phyloP scores from a whole-genome alignment of 73 alveolate species.

The Halteria grandinella region DNA sequence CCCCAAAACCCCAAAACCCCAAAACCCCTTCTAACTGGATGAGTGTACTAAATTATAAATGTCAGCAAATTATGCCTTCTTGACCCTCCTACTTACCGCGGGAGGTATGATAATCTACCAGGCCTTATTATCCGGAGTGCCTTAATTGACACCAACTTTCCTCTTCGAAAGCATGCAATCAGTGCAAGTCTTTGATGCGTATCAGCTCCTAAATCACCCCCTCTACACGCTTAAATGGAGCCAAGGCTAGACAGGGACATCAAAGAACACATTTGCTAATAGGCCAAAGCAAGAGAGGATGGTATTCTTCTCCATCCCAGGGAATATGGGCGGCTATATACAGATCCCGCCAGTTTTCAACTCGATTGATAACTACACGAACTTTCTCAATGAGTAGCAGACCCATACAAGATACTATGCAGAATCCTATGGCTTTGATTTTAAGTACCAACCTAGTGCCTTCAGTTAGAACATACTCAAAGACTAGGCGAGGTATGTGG shows the following conservation, averaged over 20 bases:
- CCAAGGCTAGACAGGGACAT: not conserved
- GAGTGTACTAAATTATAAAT: no score
- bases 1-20: no score
- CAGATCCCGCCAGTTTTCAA: slow-evolving; percentile 31
- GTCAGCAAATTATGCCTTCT: no score
- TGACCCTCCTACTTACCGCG: no score
- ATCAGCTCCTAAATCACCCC: not conserved
- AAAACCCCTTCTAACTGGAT: no score
- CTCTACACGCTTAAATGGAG: slow-evolving; percentile 11
- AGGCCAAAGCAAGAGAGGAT: not conserved
- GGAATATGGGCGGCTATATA: slow-evolving; percentile 28
- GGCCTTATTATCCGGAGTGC: slow-evolving; percentile 8
- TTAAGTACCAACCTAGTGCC: slow-evolving; percentile 41
- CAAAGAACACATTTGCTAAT: not conserved
- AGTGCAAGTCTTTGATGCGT: not conserved
- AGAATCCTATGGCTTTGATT: slow-evolving; percentile 33
- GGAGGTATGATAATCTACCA: no score
- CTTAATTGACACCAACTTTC: not conserved
- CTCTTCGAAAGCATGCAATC: not conserved
- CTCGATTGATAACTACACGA: slow-evolving; percentile 31
- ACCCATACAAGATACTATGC: not conserved
- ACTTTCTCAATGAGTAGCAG: not conserved
- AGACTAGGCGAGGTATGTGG: slow-evolving; percentile 34
- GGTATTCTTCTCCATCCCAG: slow-evolving; percentile 23
- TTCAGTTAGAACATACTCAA: not conserved